These are phyloP conservation scores for Fraxinus nigra DNA, from an alignment of 305 asterid genomes.

Conservation along the genomic window DNA sequence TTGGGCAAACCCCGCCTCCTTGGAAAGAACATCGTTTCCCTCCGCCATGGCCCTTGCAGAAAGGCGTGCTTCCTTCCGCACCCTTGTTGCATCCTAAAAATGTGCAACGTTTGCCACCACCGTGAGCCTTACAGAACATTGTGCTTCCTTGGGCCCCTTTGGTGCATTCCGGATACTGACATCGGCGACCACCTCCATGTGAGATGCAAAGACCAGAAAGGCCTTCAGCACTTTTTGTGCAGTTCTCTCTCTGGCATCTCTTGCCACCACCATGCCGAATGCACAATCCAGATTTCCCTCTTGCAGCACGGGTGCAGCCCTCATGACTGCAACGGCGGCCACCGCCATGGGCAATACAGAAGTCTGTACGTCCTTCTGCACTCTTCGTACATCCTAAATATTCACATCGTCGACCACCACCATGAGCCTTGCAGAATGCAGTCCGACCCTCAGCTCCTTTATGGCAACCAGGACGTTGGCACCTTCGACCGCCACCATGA, in stretches of 20 bases:
- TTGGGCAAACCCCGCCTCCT: slow-evolving; percentile 83
- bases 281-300: slow-evolving; percentile 90
- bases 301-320: slow-evolving; percentile 76
- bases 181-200: slow-evolving; percentile 95
- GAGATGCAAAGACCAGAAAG: slow-evolving; percentile 96
- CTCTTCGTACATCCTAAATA: slow-evolving; percentile 87
- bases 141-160: slow-evolving; percentile 99
- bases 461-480: slow-evolving; percentile 79
- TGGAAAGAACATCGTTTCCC: slow-evolving; percentile 85
- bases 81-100: slow-evolving; percentile 77
- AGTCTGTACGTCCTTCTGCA: slow-evolving; percentile 91
- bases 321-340: slow-evolving; percentile 80
- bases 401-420: slow-evolving; percentile 94
- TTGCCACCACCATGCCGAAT: slow-evolving; percentile 97
- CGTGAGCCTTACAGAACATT: slow-evolving; percentile 90
- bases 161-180: slow-evolving; percentile 64
- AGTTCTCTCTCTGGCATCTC: slow-evolving; percentile 79
- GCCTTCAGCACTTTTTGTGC: slow-evolving; percentile 93
- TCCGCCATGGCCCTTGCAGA: slow-evolving; percentile 97
- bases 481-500: slow-evolving; percentile 97
- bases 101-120: slow-evolving; percentile 92
- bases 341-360: slow-evolving; percentile 93
- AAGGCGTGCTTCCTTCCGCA: slow-evolving; percentile 95
- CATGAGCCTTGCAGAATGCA: slow-evolving; percentile 96
- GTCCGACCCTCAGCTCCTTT: slow-evolving; percentile 98